Evolutionary conservation across 306 rosid genomes (phyloP).

Genomic region (Corylus heterophylla): DNA sequence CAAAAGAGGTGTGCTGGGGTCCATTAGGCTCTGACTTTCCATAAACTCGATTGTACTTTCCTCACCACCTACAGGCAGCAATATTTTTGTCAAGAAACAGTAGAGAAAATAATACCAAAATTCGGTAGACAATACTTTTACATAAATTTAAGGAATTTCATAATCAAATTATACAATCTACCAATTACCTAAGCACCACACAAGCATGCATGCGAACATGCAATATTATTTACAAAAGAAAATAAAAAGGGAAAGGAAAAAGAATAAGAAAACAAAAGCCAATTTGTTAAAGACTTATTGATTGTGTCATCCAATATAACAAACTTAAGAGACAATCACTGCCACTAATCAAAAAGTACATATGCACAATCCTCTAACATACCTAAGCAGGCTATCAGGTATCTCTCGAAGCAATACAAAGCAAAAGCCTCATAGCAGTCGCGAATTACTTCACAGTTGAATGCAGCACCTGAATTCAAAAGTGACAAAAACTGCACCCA

Average conservation of each 20-base stretch:
- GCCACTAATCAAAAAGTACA: background rate
- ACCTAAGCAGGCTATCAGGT: conserved; percentile 97
- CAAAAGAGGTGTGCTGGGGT: conserved; percentile 76
- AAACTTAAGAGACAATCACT: background rate
- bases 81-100: conserved; percentile 15
- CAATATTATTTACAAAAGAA: background rate
- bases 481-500: conserved; percentile 82
- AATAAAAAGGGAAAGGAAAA: background rate
- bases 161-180: background rate
- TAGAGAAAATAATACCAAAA: conserved; percentile 6
- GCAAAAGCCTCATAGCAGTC: conserved; percentile 99
- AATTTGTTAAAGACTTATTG: background rate
- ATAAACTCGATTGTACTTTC: conserved; percentile 81
- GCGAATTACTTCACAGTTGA: conserved; percentile 88
- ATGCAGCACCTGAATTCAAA: conserved; percentile 85
- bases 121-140: conserved; percentile 2
- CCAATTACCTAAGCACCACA: background rate
- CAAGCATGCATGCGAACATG: background rate
- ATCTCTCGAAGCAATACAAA: conserved; percentile 95
- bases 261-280: background rate
- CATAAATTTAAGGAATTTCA: background rate
- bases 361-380: conserved; percentile 33
- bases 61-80: conserved; percentile 77
- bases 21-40: conserved; percentile 69
- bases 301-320: background rate